Conservation (phyloP, 2,329 filamentous ascomycete species). For the Fusarium palustre region DNA sequence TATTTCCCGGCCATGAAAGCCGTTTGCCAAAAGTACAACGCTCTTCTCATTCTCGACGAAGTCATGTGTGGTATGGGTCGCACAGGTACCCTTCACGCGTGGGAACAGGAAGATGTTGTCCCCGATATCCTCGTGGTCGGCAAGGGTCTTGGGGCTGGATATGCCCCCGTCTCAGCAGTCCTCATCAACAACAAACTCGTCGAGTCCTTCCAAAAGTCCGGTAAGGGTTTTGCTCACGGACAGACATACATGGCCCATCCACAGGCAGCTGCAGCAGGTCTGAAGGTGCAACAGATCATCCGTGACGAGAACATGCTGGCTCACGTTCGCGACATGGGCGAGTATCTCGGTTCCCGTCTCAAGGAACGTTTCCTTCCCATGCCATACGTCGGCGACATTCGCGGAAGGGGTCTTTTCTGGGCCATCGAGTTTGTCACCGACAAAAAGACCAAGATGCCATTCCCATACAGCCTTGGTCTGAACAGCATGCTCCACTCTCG, state of each 20-base stretch:
- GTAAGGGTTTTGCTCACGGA: slow-evolving; percentile 27
- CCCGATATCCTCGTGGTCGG: slow-evolving; percentile 76
- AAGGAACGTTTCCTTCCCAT: slow-evolving; percentile 18
- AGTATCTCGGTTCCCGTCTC: slow-evolving; percentile 30
- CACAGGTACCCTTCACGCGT: slow-evolving; percentile 71
- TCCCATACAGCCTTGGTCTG: slow-evolving; percentile 28
- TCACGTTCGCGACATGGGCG: slow-evolving; percentile 16
- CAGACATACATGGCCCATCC: slow-evolving; percentile 40
- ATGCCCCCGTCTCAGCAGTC: slow-evolving; percentile 38
- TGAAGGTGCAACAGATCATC: slow-evolving; percentile 36
- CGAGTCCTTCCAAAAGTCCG: slow-evolving; percentile 27
- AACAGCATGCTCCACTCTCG: slow-evolving; percentile 27
- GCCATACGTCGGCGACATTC: slow-evolving; percentile 39
- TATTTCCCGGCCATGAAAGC: slow-evolving; percentile 66
- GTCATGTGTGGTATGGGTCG: slow-evolving; percentile 78
- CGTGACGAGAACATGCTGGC: slow-evolving; percentile 16
- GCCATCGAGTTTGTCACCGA: slow-evolving; percentile 41
- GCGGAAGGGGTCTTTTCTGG: slow-evolving; percentile 39
- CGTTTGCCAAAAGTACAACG: slow-evolving; percentile 67
- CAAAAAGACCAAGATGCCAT: slow-evolving; percentile 36
- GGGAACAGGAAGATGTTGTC: slow-evolving; percentile 66
- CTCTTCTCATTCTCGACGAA: slow-evolving; percentile 68
- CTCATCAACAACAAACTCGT: slow-evolving; percentile 30
- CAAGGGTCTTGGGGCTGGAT: slow-evolving; percentile 67
- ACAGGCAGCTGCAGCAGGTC: slow-evolving; percentile 25